Conservation (phyloP, 495 filamentous ascomycete species). For the Platismatia glauca region DNA sequence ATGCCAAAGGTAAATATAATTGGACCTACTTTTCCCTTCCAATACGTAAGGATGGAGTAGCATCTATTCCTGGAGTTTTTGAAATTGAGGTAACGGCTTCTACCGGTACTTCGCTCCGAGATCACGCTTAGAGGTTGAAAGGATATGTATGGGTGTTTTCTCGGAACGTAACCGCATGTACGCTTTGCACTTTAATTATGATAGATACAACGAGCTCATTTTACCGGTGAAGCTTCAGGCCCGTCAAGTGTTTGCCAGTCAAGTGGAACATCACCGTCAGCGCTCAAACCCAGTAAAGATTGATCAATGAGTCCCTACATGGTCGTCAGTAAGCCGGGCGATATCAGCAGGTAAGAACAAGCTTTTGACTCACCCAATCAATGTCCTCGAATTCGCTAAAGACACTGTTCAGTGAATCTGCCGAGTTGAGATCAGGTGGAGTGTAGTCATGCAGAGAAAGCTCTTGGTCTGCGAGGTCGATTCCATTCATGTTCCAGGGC, state of each 20-base stretch:
- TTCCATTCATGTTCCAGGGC: background rate
- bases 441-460: background rate
- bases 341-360: background rate
- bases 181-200: background rate
- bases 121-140: no score
- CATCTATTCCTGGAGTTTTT: no score
- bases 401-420: background rate
- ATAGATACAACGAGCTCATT: background rate
- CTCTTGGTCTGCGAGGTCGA: background rate
- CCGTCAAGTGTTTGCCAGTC: background rate
- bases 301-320: constrained; percentile 1
- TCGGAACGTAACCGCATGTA: no score
- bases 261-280: background rate
- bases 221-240: background rate
- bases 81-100: no score
- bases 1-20: no score
- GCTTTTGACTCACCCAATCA: constrained; percentile 2
- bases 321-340: background rate
- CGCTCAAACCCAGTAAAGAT: background rate
- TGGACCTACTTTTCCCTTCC: no score
- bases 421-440: background rate
- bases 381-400: constrained; percentile 4
- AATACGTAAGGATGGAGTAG: no score
- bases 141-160: no score
- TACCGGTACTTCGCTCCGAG: no score